Conservation (phyloP, 768 basidiomycete species). For the Dentipellis fragilis region DNA sequence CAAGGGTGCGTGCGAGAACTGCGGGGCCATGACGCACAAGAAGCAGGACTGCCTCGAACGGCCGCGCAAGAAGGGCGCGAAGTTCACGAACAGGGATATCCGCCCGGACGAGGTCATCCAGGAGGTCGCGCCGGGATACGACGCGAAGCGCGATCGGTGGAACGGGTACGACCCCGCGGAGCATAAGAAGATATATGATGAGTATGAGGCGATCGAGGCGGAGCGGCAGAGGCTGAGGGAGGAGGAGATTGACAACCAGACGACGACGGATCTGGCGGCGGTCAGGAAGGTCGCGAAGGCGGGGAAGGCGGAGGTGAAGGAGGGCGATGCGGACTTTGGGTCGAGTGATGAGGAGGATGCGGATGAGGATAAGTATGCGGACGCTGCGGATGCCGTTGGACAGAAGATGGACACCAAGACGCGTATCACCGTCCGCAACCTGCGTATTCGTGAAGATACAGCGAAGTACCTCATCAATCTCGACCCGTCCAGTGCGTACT, state of each 20-base stretch:
- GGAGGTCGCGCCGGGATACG: slow-evolving; percentile 68
- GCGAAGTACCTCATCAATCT: slow-evolving; percentile 98
- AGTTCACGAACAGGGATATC: slow-evolving; percentile 83
- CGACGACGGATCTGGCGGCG: slow-evolving; percentile 82
- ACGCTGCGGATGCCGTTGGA: slow-evolving; percentile 94
- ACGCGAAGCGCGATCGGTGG: slow-evolving; percentile 95
- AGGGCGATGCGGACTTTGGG: slow-evolving; percentile 84
- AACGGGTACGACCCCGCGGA: slow-evolving; percentile 92
- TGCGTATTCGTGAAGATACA: slow-evolving; percentile 98
- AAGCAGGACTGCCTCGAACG: slow-evolving; percentile 89
- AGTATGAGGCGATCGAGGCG: slow-evolving; percentile 87
- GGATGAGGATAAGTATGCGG: slow-evolving; percentile 97
- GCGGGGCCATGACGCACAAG: slow-evolving; percentile 93
- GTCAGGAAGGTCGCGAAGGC: slow-evolving; percentile 94
- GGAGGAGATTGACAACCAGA: slow-evolving; percentile 97
- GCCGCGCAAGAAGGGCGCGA: slow-evolving; percentile 93
- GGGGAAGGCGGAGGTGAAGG: slow-evolving; percentile 61
- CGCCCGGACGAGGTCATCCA: slow-evolving; percentile 87
- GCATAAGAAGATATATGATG: slow-evolving; percentile 82
- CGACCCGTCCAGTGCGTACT: slow-evolving; percentile 92
- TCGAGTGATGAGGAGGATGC: slow-evolving; percentile 93
- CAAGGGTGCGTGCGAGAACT: slow-evolving; percentile 98
- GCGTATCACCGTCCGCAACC: slow-evolving; percentile 93
- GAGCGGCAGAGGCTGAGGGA: slow-evolving; percentile 86
- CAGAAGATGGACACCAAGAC: slow-evolving; percentile 98